Evolutionary conservation across 441 rosid species (phyloP).

Genomic region (Euphorbia celastroides): DNA sequence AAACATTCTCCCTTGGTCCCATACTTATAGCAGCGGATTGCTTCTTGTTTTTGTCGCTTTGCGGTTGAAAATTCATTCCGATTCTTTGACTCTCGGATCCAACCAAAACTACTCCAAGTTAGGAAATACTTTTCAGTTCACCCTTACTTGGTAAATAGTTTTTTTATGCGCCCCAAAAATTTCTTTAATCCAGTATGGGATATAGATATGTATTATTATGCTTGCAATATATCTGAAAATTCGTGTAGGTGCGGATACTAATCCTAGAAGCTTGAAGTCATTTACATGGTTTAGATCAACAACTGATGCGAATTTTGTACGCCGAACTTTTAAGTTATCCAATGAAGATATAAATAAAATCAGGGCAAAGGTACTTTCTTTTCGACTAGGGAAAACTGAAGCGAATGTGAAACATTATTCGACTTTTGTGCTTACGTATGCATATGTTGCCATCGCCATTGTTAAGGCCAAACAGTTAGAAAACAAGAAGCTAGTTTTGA

Average conservation of each 20-base stretch:
- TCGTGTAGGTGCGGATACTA: background rate
- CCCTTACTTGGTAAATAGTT: too few relatives aligned
- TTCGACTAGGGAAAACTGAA: background rate
- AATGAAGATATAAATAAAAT: slow-evolving; percentile 34
- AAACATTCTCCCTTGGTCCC: too few relatives aligned
- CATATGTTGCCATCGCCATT: background rate
- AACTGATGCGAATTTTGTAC: slow-evolving; percentile 8
- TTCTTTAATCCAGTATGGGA: too few relatives aligned
- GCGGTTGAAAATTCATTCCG: too few relatives aligned
- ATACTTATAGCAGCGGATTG: too few relatives aligned
- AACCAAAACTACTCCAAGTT: too few relatives aligned
- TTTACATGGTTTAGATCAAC: background rate
- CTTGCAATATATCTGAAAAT: too few relatives aligned
- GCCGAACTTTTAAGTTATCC: slow-evolving; percentile 20
- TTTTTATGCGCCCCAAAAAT: too few relatives aligned
- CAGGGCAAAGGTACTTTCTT: slow-evolving; percentile 40
- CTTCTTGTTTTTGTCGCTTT: too few relatives aligned
- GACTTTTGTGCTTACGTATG: slow-evolving; percentile 12
- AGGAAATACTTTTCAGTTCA: too few relatives aligned
- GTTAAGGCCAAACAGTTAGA: slow-evolving; percentile 4
- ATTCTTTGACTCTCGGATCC: too few relatives aligned
- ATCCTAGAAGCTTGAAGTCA: slow-evolving; percentile 4
- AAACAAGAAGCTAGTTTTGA: background rate
- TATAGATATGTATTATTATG: too few relatives aligned
- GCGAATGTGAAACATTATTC: background rate